A percentile compares a stretch with the other conserved stretches of the same genome.
phyloP scores from a whole-genome alignment of 495 filamentous ascomycete genomes.

The Haplographium delicatum region DNA sequence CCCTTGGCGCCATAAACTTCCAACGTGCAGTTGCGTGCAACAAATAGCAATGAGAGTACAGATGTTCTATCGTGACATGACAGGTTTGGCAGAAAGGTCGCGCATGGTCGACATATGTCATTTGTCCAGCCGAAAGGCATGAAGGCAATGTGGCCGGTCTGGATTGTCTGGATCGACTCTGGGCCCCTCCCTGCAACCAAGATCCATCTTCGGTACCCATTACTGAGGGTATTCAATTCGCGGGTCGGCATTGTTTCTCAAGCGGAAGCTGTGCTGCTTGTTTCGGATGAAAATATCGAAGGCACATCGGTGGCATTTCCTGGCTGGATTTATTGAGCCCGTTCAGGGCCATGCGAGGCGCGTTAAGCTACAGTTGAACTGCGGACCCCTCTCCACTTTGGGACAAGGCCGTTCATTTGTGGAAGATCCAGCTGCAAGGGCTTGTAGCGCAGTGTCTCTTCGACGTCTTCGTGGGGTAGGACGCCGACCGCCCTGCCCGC shows the following conservation, averaged over 20 bases:
- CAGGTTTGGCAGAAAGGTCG: background rate
- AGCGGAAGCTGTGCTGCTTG: background rate
- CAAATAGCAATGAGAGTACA: background rate
- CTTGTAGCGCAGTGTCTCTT: too few relatives aligned
- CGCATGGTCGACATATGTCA: background rate
- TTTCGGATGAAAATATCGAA: conserved; percentile 3
- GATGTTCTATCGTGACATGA: too few relatives aligned
- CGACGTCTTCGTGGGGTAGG: conserved; percentile 14
- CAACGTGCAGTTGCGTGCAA: background rate
- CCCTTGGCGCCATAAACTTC: background rate
- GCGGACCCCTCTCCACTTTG: conserved; percentile 4
- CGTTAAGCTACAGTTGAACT: background rate
- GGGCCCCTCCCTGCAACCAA: background rate
- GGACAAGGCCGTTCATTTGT: conserved; percentile 10
- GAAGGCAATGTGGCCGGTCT: background rate
- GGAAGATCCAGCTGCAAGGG: conserved; percentile 15
- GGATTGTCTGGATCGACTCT: background rate
- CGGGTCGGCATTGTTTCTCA: background rate
- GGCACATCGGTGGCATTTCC: background rate
- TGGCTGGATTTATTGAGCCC: background rate
- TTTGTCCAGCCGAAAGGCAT: background rate
- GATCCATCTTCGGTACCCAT: background rate
- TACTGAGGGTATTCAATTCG: background rate
- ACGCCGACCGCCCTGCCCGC: too few relatives aligned
- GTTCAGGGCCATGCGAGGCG: background rate